phyloP scores from a whole-genome alignment of 139 green algal species.

The Trebouxia sp. region DNA sequence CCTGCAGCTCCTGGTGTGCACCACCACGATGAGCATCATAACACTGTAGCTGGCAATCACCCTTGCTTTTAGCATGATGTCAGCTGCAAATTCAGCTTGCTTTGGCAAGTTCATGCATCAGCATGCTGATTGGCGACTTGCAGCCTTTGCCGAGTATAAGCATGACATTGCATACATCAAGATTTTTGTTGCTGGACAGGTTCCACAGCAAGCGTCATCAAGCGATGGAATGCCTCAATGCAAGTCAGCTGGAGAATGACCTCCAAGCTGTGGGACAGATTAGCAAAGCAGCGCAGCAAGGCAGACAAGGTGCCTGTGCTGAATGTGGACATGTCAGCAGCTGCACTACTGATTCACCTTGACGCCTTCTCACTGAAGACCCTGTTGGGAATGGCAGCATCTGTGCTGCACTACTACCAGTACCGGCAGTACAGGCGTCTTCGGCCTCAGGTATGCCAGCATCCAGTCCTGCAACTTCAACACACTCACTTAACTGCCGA shows the following conservation, averaged over 20 bases:
- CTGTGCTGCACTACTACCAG: conserved; percentile 23
- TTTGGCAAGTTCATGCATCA: too few relatives aligned
- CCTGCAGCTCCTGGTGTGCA: too few relatives aligned
- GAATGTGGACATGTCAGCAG: conserved; percentile 19
- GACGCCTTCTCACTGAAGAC: conserved; percentile 5
- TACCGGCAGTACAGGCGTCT: conserved; percentile 8
- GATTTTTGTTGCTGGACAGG: background rate
- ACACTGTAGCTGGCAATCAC: background rate
- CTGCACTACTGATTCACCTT: conserved; percentile 21
- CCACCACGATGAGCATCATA: background rate
- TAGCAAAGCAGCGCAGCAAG: background rate
- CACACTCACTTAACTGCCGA: background rate
- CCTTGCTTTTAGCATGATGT: too few relatives aligned
- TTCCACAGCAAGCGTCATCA: background rate
- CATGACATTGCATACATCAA: too few relatives aligned
- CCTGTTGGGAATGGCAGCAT: conserved; percentile 18
- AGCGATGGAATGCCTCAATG: conserved; percentile 10
- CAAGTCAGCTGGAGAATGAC: conserved; percentile 22
- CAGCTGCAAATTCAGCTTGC: too few relatives aligned
- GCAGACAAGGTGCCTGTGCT: conserved; percentile 21
- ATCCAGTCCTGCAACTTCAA: background rate
- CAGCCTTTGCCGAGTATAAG: too few relatives aligned
- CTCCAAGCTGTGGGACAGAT: conserved; percentile 19
- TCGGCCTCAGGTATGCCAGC: background rate
- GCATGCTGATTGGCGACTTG: too few relatives aligned